Evolutionary conservation across 2,329 filamentous ascomycete genomes (phyloP), one percentile per base, ranked within the genome.

Genomic region (Pseudopithomyces chartarum): DNA sequence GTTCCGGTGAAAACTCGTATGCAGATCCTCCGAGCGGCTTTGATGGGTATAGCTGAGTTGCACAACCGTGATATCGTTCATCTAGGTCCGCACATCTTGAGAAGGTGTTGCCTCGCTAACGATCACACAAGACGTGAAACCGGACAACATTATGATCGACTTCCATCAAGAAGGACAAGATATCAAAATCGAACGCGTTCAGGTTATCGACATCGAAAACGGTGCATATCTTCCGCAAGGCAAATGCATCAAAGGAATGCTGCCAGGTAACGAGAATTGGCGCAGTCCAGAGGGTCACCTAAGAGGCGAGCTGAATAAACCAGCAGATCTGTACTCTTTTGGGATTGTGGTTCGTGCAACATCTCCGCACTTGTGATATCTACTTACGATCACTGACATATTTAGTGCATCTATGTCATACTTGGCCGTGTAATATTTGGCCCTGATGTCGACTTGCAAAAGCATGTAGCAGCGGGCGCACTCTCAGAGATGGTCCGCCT

Each of bases 191-290:
- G 58, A 69, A 36, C 33, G 59, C 43, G 68, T 68, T 1, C 64
- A 69, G 34, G 40, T 74, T 22, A 61, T 54, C 19, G 70, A 73
- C 53, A 53, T 74, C 22, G 69, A 74, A 47, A 73, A 73, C 57
- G 70, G 73, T 11, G 74, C 74, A 10, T 66, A 76, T 59, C 61
- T 77, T 19, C 73, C 73, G 1, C 64, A 69, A 55, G 61, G 62
- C 6, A 66, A 64, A 49, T 68, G 57, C 46, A 67, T 75, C 38
- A 69, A 67, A 54, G 67, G 68, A 13, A 70, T 67, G 63, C 60
- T 68, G 15, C 43, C 60, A 10, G 70, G 70, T 11, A 73, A 73
- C 44, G 62, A 69, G 13, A 69, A 71, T 45, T 73, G 69, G 70
- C 67, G 71, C 10, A 71, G 72, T 47, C 69, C 70, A 43, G 71